Evolutionary conservation across 208 protist genomes (phyloP), one percentile per base, ranked within the genome.

Genomic region (Trypanosoma cruzi): DNA sequence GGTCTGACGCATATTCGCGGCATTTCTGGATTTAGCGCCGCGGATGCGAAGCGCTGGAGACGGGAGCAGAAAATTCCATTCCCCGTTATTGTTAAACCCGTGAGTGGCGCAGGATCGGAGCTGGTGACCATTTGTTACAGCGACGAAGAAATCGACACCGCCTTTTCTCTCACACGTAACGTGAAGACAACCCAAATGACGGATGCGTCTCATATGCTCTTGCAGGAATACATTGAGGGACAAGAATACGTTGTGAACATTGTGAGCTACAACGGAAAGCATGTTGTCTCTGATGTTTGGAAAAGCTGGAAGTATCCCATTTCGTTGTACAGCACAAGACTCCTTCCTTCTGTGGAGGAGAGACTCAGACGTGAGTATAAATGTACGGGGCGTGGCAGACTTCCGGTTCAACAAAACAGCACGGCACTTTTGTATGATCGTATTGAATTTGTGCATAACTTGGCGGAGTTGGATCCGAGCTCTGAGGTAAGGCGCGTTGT

Each of bases 211-310:
- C 71, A 80, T 69, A 84, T 96, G 70, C 68, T 91, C 0, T 65
- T 96, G 4, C 85, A 96, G 73, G 91, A 96, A 77, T 96, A 94
- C 81, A 92, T 96, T 60, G 86, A 91, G 14, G 91, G 91, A 10
- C 70, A 64, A 4, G 91, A 96, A 71, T 96, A 96, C 68, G 86
- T 96, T 24, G 86, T 96, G 40, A 86, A 96, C 68, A 81, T 80
- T 52, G 86, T 94, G 37, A 85, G 80, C 56, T 91, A 86, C 75
- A 55, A 89, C 37, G 85, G 86, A 55, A 60, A 68, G n/a, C 78
- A 88, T 56, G 81, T 92, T 34, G 88, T 94, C n/a, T 92, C 88
- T 14, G 91, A 96, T 73, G 74, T 96, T 26, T 96, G 91, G 91
- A 70, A 77, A 57, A 96, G 91, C 73, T 92, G 81, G 77, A 96